phyloP scores from a whole-genome alignment of 2,329 filamentous ascomycete genomes.

The Claviceps sp. region DNA sequence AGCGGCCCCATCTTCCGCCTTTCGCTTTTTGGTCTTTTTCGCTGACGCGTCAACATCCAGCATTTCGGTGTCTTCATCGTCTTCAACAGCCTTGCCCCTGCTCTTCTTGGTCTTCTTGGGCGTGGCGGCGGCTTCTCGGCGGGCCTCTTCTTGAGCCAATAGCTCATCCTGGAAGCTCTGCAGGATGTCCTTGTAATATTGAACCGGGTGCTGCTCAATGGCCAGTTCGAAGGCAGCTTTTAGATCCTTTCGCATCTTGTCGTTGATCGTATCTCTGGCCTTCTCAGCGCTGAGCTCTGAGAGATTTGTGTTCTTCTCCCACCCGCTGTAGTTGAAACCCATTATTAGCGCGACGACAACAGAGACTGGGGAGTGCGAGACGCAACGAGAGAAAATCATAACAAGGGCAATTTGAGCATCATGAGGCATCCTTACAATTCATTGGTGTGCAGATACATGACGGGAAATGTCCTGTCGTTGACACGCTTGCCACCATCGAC shows the following conservation, averaged over 20 bases:
- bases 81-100: constrained; percentile 39
- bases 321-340: constrained; percentile 47
- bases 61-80: constrained; percentile 48
- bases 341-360: background rate
- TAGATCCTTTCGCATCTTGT: constrained; percentile 71
- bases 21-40: constrained; percentile 66
- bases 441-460: constrained; percentile 92
- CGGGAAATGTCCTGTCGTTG: constrained; percentile 74
- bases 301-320: constrained; percentile 78
- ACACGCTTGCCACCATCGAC: constrained; percentile 77
- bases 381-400: too few species aligned
- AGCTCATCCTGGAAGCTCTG: constrained; percentile 54
- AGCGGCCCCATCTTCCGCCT: constrained; percentile 66
- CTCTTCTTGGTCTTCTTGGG: constrained; percentile 30
- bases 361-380: background rate
- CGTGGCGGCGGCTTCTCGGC: constrained; percentile 25
- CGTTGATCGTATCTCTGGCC: constrained; percentile 52
- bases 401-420: constrained; percentile 12
- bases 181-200: constrained; percentile 74
- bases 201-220: constrained; percentile 60
- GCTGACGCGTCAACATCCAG: constrained; percentile 43
- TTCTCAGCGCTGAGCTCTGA: constrained; percentile 62
- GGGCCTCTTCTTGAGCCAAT: constrained; percentile 40
- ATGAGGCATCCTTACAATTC: constrained; percentile 64
- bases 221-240: constrained; percentile 70